Evolutionary conservation across 495 filamentous ascomycete genomes (phyloP).

Genomic region (Lasiosphaeria ovina): DNA sequence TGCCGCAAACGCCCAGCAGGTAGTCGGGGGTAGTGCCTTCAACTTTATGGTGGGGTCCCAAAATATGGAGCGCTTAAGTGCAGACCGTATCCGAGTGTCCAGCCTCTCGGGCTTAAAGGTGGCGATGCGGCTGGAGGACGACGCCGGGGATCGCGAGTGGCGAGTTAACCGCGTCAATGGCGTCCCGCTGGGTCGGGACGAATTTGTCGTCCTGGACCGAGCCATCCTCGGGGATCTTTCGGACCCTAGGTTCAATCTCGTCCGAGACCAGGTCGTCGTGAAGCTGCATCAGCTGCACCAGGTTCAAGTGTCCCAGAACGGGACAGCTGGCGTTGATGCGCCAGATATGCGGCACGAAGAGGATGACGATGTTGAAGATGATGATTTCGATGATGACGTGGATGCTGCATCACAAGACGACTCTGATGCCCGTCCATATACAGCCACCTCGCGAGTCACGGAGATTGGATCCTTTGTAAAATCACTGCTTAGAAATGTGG

Average conservation of each 20-base stretch:
- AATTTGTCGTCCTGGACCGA: constrained; percentile 79
- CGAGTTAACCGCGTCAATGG: constrained; percentile 76
- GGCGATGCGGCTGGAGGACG: constrained; percentile 69
- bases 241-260: constrained; percentile 80
- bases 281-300: constrained; percentile 56
- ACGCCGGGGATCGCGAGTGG: constrained; percentile 46
- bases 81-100: constrained; percentile 75
- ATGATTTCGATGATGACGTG: constrained; percentile 3
- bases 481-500: constrained; percentile 36
- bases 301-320: constrained; percentile 50
- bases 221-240: constrained; percentile 71
- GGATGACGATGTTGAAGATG: constrained; percentile 11
- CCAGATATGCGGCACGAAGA: constrained; percentile 4
- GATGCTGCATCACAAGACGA: neutral
- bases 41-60: constrained; percentile 54
- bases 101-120: constrained; percentile 75
- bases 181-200: constrained; percentile 80
- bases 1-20: constrained; percentile 61
- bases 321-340: constrained; percentile 15
- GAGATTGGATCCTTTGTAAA: constrained; percentile 35
- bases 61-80: constrained; percentile 44
- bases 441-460: constrained; percentile 10
- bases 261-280: constrained; percentile 67
- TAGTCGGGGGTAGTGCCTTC: constrained; percentile 51
- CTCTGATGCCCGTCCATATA: constrained; percentile 6